Evolutionary conservation across 495 filamentous ascomycete species (phyloP), one percentile per base, ranked within the genome.

Genomic region (Annulohypoxylon bovei): DNA sequence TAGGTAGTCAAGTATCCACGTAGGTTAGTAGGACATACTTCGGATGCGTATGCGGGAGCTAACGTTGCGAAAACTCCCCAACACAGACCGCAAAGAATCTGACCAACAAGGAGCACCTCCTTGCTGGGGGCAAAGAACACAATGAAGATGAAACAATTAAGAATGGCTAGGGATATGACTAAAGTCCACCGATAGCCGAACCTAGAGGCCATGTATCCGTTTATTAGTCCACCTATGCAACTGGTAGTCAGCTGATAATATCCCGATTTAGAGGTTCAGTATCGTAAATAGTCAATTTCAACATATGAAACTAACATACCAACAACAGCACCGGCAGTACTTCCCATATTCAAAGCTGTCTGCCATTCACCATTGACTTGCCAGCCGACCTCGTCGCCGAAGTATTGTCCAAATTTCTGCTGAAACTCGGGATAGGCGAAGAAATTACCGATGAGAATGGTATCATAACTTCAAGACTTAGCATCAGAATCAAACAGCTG

Each of bases 1-100:
- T 89, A 90, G n/a, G 88, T 88, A 4, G 88, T 91, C 44, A 91
- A 77, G 69, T 90, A 91, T 9, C 83, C 82, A 27, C 90, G 88
- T 46, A 92, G 78, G 4, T 84, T 83, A 14, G 89, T 85, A 16
- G 84, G 68, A 84, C 85, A 52, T 84, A 91, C 87, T 75, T 93
- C 90, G 33, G 88, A 70, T 8, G 80, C 80, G 30, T 87, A 87
- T 0, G 84, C 72, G 1, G 82, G 81, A 0, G 78, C 78, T 6
- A 81, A 76, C 2, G 81, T 84, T 6, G 76, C 78, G 67, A 83
- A 86, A 27, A 86, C 78, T 62, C 90, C 90, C 87, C 88, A 90
- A 12, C 86, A 85, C 40, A 93, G 80, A 57, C 88, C 88, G 62
- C 86, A 88, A n/a, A 93, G 80, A 37, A 92, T 87, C 73, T 91